A percentile compares a stretch with the other conserved stretches of the same genome.
phyloP scores from a whole-genome alignment of 164 flowering plant species.

The Magnolia sinica region DNA sequence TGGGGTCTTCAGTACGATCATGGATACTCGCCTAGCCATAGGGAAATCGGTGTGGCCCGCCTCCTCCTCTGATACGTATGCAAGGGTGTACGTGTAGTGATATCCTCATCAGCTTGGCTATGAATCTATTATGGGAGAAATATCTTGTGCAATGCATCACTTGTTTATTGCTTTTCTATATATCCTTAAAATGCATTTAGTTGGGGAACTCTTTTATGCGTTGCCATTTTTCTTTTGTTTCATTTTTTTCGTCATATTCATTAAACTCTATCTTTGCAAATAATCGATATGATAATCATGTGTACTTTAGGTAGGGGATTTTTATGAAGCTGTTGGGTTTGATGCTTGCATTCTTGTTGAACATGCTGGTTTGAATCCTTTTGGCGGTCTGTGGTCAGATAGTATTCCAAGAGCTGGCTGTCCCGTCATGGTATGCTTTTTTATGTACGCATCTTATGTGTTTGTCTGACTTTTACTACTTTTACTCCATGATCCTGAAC shows the following conservation, averaged over 20 bases:
- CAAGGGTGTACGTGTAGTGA: no score
- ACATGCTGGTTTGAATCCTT: conserved; percentile 96
- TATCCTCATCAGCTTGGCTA: not conserved
- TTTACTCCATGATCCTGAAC: not conserved
- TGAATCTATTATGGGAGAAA: not conserved
- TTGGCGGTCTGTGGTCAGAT: conserved; percentile 87
- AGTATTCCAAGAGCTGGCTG: conserved; percentile 97
- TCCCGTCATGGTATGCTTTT: conserved; percentile 71
- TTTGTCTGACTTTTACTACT: not conserved
- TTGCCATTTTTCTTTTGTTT: not conserved
- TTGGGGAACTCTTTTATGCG: not conserved
- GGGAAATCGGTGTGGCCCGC: no score
- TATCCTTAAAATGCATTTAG: not conserved
- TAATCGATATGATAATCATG: conserved; percentile 2
- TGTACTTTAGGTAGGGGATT: conserved; percentile 80
- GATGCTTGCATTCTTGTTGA: conserved; percentile 99
- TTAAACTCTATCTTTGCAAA: not conserved
- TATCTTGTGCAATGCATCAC: not conserved
- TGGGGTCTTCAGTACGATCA: no score
- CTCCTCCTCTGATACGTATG: no score
- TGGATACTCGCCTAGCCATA: no score
- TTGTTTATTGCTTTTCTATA: not conserved
- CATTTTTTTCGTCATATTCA: not conserved
- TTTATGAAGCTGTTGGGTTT: conserved; percentile 94
- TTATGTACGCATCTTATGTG: not conserved